Base-by-base conservation (phyloP, 2,329 filamentous ascomycete species). In the Aspergillus tubingensis region DNA sequence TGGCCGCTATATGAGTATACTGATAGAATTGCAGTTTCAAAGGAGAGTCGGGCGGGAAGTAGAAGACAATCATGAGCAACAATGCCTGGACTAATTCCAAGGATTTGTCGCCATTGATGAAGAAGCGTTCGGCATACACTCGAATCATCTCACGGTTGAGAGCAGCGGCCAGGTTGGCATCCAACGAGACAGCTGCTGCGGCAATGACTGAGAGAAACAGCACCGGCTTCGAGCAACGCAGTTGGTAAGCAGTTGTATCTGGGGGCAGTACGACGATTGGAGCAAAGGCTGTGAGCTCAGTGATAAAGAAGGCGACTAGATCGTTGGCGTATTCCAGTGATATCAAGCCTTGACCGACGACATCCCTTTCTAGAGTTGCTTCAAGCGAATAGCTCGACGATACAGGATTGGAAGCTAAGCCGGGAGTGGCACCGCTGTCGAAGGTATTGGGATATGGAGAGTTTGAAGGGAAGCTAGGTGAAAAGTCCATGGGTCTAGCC, bases 201-300 rank as follows among this genome's bases (percentile, higher is more conserved):
- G 88, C 85, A 75, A 92, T 85, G 67, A 92, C 80, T 30, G 89
- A 82, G n/a, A 91, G 80, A 68, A 92, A 92, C 8, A 92, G 79
- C 2, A 85, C 81, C 1, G 90, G 90, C 69, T 85, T 88, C 39
- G 68, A 66, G 19, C 66, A 65, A 55, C 73, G 72, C 54, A 76
- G 54, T 19, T 72, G 71, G 10, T 65, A 62, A 15, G 72, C 72
- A 0, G 72, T 73, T 36, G 71, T 73, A 41, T 62, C 66, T 7
- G 63, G 23, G 2, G 72, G 69, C 38, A 75, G 59, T 6, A 73
- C 60, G 5, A 76, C 64, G 48, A 75, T 63, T 5, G 73, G 72
- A 38, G 72, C 72, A 51, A 72, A 72, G 3, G 54, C 60, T 5
- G 68, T 65, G 7, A 74, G 60, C 41, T 76, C 72, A 23, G 69